phyloP scores from a whole-genome alignment of 192 early-diverging fungal species.

The Linnemannia exigua region DNA sequence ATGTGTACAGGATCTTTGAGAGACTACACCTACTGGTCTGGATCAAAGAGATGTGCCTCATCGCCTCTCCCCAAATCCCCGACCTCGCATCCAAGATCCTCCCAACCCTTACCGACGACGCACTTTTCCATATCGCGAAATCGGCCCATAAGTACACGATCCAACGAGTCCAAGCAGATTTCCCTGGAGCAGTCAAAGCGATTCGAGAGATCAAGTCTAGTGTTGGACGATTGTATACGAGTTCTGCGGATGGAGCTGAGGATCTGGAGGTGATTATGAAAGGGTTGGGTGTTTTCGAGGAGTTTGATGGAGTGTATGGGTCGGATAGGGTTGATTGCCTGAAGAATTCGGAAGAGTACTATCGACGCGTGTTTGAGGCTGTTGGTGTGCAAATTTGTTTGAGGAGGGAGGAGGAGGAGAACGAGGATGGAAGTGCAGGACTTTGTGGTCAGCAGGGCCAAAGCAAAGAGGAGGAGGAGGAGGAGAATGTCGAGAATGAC shows the following conservation, averaged over 20 bases:
- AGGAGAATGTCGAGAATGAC: neutral
- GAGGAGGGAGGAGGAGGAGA: neutral
- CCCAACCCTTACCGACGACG: slow-evolving; percentile 21
- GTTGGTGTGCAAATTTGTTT: slow-evolving; percentile 17
- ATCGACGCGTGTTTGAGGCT: slow-evolving; percentile 25
- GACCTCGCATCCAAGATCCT: slow-evolving; percentile 6
- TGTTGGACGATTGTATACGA: slow-evolving; percentile 15
- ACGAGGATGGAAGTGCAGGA: neutral
- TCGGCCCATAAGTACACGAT: slow-evolving; percentile 37
- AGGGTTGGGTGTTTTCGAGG: slow-evolving; percentile 31
- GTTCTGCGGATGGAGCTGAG: slow-evolving; percentile 36
- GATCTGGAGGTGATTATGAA: slow-evolving; percentile 34
- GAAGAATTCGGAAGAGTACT: slow-evolving; percentile 29
- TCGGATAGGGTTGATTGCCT: slow-evolving; percentile 41
- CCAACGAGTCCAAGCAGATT: slow-evolving; percentile 36
- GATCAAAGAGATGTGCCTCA: slow-evolving; percentile 39
- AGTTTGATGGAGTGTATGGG: slow-evolving; percentile 37
- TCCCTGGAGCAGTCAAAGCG: slow-evolving; percentile 39
- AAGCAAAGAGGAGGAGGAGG: neutral
- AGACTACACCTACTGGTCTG: slow-evolving; percentile 32
- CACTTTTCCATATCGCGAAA: slow-evolving; percentile 23
- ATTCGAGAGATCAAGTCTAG: slow-evolving; percentile 1
- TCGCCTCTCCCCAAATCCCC: slow-evolving; percentile 12
- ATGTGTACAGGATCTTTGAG: slow-evolving; percentile 48
- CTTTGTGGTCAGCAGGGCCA: neutral